A percentile compares a stretch with the other conserved stretches of the same genome.
Conservation (phyloP, 192 early-diverging fungal species). For the Coemansia sp. region DNA sequence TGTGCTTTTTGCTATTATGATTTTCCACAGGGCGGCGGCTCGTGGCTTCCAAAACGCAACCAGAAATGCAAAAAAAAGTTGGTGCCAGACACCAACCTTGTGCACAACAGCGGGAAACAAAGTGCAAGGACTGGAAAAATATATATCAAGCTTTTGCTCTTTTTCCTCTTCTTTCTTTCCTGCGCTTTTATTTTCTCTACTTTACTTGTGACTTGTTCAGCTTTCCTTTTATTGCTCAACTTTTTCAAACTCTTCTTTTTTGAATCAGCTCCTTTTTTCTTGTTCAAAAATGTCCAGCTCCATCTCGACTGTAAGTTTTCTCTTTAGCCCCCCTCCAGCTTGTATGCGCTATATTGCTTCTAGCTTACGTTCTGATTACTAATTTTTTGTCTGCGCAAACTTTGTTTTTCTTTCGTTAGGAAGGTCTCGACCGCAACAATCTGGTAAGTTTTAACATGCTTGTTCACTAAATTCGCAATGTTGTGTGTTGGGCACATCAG, state of each 20-base stretch:
- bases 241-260: conserved; percentile 3
- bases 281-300: conserved; percentile 31
- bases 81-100: too few relatives aligned
- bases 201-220: conserved; percentile 6
- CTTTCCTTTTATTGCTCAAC: conserved; percentile 1
- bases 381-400: neutral
- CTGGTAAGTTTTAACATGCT: conserved; percentile 58
- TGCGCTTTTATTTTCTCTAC: conserved; percentile 9
- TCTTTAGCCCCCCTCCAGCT: too few relatives aligned
- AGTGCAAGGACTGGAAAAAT: conserved; percentile 5
- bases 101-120: neutral
- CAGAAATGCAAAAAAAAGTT: too few relatives aligned
- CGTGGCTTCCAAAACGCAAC: conserved; percentile 1
- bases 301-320: conserved; percentile 47
- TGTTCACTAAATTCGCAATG: too few relatives aligned
- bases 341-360: neutral
- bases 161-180: conserved; percentile 9
- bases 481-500: too few relatives aligned
- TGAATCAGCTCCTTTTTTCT: neutral
- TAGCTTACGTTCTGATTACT: neutral
- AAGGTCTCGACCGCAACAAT: conserved; percentile 44
- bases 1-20: neutral
- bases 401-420: conserved; percentile 19
- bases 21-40: neutral
- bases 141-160: conserved; percentile 4